Base-by-base conservation (phyloP, 352 stramenopile genomes). In the Globisporangium carolinianum region DNA sequence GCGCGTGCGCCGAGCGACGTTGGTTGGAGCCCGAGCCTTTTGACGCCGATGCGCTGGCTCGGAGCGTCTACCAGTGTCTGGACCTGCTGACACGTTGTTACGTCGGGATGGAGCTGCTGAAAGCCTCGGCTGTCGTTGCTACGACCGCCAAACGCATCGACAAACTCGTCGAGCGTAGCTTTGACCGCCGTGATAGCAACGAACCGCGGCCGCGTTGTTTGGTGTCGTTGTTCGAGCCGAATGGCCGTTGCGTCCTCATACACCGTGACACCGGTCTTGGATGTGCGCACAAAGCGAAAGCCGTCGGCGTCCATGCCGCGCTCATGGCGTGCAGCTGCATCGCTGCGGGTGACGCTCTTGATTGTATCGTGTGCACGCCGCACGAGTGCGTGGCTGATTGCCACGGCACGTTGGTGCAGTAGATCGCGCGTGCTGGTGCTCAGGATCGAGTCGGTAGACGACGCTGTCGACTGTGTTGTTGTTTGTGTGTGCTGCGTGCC, bases 21-120 rank as follows among this genome's bases (percentile, higher is more conserved):
- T 10, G 69, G 59, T 49, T 75, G 60, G 39, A 81, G 61, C 35
- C 58, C 58, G 42, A 71, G 58, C 58, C 68, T 74, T 11, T 76
- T 63, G 60, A 82, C 62, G 3, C 55, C 53, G 38, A 81, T 61
- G 32, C 57, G 65, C 47, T 68, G 61, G 47, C 71, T 57, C 12
- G 43, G 14, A 17, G 68, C 65, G 11, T 78, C 68, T 0, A 52
- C 38, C n/a, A 75, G 52, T 45, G 65, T 62, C 12, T 64, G 63
- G 10, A 76, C 53, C 38, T 52, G 50, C n/a, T 60, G 61, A 9
- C 35, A 60, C 43, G 47, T 63, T 5, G 45, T 47, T 57, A 68
- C 58, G 63, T 55, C 50, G 3, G 50, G 47, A 41, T 66, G 50
- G 12, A 73, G 36, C 5, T 48, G 41, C 3, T 17, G 36, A 9